phyloP scores from a whole-genome alignment of 345 rosid species.

The Firmiana major region DNA sequence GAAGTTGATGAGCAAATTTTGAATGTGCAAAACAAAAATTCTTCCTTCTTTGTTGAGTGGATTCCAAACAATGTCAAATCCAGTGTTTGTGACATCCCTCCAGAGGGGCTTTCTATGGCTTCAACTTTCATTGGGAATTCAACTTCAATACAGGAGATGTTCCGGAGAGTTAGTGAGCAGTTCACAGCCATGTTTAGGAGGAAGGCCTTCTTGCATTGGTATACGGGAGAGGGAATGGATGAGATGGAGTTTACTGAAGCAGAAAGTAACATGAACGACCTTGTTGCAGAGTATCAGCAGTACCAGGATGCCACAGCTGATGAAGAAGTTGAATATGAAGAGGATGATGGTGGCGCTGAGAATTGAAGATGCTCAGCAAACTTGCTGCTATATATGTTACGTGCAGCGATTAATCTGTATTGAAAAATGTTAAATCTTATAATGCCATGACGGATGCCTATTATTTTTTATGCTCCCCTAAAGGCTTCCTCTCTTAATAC shows the following conservation, averaged over 20 bases:
- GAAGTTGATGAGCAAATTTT: conserved; percentile 60
- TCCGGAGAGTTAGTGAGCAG: conserved; percentile 36
- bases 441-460: not conserved
- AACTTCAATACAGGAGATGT: conserved; percentile 37
- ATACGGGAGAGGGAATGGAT: conserved; percentile 63
- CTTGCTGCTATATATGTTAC: conserved; percentile 19
- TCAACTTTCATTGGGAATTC: conserved; percentile 38
- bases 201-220: conserved; percentile 33
- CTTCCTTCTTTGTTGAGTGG: conserved; percentile 50
- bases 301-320: conserved; percentile 84
- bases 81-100: conserved; percentile 38
- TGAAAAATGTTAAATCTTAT: not conserved
- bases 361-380: conserved; percentile 23
- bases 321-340: conserved; percentile 62
- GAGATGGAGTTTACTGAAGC: conserved; percentile 65
- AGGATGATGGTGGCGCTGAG: conserved; percentile 32
- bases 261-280: conserved; percentile 76
- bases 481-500: not conserved
- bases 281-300: conserved; percentile 78
- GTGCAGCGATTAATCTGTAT: not conserved
- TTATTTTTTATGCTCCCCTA: not conserved
- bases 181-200: conserved; percentile 24
- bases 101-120: conserved; percentile 33
- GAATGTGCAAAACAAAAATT: conserved; percentile 61
- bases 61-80: conserved; percentile 43